Base-by-base conservation (phyloP, 192 early-diverging fungal species). In the Gonapodya prolifera region DNA sequence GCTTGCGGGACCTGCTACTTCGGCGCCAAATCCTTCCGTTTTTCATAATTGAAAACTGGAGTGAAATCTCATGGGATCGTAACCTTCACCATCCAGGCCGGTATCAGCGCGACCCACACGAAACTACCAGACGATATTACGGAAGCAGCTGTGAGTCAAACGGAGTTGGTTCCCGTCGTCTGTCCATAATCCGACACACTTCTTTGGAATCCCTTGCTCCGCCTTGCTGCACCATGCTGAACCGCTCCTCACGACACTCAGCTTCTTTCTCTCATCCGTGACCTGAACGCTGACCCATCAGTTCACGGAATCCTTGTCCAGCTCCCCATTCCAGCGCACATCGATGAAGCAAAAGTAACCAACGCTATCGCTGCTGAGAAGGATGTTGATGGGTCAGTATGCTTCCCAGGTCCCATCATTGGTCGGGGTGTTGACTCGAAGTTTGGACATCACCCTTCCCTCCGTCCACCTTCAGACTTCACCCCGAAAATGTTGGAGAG, bases 241-340 rank as follows among this genome's bases (percentile, higher is more conserved):
- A 16, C n/a, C 45, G 45, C 45, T 8, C n/a, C 45, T 69, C n/a
- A 69, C 45, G 45, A 69, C 13, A n/a, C 8, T 69, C 82, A 92
- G 84, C 82, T 99, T 35, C 80, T 97, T 61, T 78, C 76, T 16
- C 83, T 83, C 32, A 86, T 99, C 35, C 82, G 89, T 35, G 76
- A 83, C 8, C 82, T 99, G 70, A 98, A 98, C 81, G 81, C 91
- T 34, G 92, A 98, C 80, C 86, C 86, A 0, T 61, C 79, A 1
- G 87, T 97, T n/a, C 96, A 98, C 82, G 98, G 98, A 33, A 92
- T 99, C 76, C 83, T 99, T 18, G 95, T 98, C 74, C 98, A 99
- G 83, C 85, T 99, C 78, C 98, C 98, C 31, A 83, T 99, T 13
- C 96, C 98, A 17, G 83, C 84, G 0, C 92, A 94, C 79, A 87